Evolutionary conservation across 164 flowering plant species (phyloP), one percentile per base, ranked within the genome.

Genomic region (Liriodendron chinense): DNA sequence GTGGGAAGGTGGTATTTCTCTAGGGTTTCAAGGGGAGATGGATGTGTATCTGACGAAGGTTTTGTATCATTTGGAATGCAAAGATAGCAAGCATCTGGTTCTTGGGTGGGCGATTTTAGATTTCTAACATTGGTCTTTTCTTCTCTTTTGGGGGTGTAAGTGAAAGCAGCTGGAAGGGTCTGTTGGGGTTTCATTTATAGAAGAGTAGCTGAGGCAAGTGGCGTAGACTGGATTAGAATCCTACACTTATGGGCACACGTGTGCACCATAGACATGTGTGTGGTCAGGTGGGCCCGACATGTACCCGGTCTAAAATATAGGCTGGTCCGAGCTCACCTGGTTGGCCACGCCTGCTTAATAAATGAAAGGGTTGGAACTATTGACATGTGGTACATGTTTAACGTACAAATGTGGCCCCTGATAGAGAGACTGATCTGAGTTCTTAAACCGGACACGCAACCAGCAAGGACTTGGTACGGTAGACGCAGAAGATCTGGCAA

Each of bases 171-270:
- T 75, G 34, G 77, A 28, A 20, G 53, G 34, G n/a, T n/a, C 13
- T 69, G 75, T 72, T 69, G 61, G 47, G 72, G 34, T 72, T 63
- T 63, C 24, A 47, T 70, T 48, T 70, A 70, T 70, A 50, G 72
- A 68, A 25, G 59, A 53, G 59, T 53, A 66, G 25, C 10, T 64
- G 67, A 20, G 67, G 20, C 22, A 12, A 53, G 59, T 16, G 18
- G 59, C 10, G 18, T 53, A 0, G 3, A 10, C 59, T 2, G 20
- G 59, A 53, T 53, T 53, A 53, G 16, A 53, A 53, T 53, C 59
- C 13, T 53, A 53, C 59, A 53, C 59, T 12, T 53, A 13, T 53
- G 59, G 59, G 18, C 59, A 53, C 59, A 53, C 59, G 59, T 53
- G 59, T 53, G 59, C 43, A 34, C 43, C 7, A 34, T 34, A 7